phyloP scores from a whole-genome alignment of 192 early-diverging fungal species.

The Endogone sp. region DNA sequence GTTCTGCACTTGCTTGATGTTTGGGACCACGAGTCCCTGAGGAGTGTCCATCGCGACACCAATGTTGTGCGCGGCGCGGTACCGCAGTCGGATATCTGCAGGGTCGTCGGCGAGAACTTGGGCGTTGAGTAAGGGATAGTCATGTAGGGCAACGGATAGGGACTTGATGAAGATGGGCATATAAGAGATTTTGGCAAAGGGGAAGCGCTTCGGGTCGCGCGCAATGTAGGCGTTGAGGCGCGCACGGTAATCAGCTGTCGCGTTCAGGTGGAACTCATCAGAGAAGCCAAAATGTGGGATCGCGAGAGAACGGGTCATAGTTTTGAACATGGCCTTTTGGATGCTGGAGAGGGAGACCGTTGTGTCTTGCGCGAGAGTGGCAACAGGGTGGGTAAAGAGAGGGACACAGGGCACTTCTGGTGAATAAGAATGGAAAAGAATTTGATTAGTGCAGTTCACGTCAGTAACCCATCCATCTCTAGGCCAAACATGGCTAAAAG shows the following conservation, averaged over 20 bases:
- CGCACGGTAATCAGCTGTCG: conserved; percentile 55
- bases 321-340: conserved; percentile 96
- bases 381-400: conserved; percentile 16
- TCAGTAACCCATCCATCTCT: too few relatives aligned
- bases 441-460: not conserved
- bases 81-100: conserved; percentile 60
- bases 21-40: conserved; percentile 87
- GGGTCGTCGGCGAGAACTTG: conserved; percentile 39
- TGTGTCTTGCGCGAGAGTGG: conserved; percentile 46
- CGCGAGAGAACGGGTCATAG: conserved; percentile 85
- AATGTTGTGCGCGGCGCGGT: conserved; percentile 83
- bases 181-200: conserved; percentile 77
- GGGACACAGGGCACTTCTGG: conserved; percentile 10
- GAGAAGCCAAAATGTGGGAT: conserved; percentile 96
- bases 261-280: conserved; percentile 83
- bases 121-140: conserved; percentile 89
- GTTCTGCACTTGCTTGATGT: conserved; percentile 86
- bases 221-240: conserved; percentile 64
- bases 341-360: conserved; percentile 70
- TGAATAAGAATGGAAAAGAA: not conserved
- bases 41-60: conserved; percentile 98
- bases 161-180: conserved; percentile 98
- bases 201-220: conserved; percentile 35
- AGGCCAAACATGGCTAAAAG: too few relatives aligned
- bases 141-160: conserved; percentile 69